Evolutionary conservation across 305 asterid genomes (phyloP).

Genomic region (Solanum aculeatissimum): DNA sequence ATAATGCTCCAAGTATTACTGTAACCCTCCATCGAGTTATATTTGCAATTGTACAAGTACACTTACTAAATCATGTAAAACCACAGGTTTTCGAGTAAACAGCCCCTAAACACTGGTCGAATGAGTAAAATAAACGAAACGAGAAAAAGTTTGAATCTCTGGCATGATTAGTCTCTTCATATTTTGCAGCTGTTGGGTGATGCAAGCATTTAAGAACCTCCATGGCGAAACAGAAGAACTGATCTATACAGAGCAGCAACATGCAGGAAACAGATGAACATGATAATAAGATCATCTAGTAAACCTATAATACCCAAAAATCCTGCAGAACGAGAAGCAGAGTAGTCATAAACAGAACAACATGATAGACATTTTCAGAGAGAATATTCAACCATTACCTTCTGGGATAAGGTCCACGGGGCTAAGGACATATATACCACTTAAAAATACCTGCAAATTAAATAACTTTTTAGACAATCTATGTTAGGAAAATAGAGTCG

Average conservation of each 20-base stretch:
- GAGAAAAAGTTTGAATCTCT: neutral
- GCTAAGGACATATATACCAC: constrained; percentile 63
- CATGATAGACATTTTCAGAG: neutral
- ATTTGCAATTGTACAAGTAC: neutral
- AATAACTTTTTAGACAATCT: neutral
- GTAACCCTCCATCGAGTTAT: neutral
- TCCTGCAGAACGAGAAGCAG: constrained; percentile 23
- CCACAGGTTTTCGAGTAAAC: neutral
- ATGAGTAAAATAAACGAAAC: neutral
- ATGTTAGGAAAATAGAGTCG: neutral
- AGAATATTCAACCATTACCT: constrained; percentile 30
- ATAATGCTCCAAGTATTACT: neutral
- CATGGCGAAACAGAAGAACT: constrained; percentile 64
- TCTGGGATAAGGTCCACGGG: constrained; percentile 90
- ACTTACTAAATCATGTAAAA: neutral
- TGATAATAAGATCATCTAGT: constrained; percentile 65
- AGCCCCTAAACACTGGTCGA: neutral
- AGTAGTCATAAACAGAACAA: neutral
- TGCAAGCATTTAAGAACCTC: constrained; percentile 31
- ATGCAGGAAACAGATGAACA: constrained; percentile 63
- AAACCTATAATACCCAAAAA: constrained; percentile 67
- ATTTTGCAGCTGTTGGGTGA: neutral
- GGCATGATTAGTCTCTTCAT: neutral
- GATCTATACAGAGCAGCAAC: constrained; percentile 91
- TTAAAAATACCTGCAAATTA: constrained; percentile 37